Percentiles rank a stretch among this genome's conserved stretches.
phyloP scores from a whole-genome alignment of 2,329 filamentous ascomycete genomes.

The Fonsecaea multimorphosa region DNA sequence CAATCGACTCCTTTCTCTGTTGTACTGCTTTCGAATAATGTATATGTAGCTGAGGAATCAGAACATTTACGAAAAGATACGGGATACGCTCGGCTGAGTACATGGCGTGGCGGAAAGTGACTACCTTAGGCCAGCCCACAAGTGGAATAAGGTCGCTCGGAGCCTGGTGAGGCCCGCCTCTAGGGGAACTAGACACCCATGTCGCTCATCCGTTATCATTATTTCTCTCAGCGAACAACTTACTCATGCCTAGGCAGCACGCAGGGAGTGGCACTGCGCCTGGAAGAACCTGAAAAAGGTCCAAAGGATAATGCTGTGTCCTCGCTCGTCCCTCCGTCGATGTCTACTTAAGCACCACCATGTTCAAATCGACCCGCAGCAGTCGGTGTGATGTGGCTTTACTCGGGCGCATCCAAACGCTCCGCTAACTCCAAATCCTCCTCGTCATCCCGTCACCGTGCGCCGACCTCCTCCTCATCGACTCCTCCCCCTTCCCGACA shows the following conservation, averaged over 20 bases:
- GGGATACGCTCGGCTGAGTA: background rate
- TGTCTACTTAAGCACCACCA: constrained; percentile 31
- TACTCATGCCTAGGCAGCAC: constrained; percentile 8
- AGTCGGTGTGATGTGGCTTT: constrained; percentile 35
- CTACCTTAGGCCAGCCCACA: background rate
- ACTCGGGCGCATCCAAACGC: constrained; percentile 32
- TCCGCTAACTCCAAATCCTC: constrained; percentile 23
- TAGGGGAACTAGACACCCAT: background rate
- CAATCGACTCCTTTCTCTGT: background rate
- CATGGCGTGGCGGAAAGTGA: background rate
- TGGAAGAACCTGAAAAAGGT: background rate
- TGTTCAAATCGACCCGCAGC: constrained; percentile 27
- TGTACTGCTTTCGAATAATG: background rate
- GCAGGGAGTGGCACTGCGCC: background rate
- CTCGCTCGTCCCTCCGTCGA: background rate
- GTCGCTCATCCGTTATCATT: background rate
- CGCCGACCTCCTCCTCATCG: constrained; percentile 13
- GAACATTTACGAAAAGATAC: background rate
- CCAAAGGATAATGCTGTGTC: background rate
- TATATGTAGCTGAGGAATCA: background rate
- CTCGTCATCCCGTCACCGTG: constrained; percentile 1
- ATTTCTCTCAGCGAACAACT: background rate
- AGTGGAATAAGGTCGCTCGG: background rate
- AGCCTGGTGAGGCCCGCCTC: too few species aligned
- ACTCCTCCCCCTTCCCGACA: constrained; percentile 25